Base-by-base conservation (phyloP, 2,329 filamentous ascomycete genomes). In the Pseudodiploospora longispora region DNA sequence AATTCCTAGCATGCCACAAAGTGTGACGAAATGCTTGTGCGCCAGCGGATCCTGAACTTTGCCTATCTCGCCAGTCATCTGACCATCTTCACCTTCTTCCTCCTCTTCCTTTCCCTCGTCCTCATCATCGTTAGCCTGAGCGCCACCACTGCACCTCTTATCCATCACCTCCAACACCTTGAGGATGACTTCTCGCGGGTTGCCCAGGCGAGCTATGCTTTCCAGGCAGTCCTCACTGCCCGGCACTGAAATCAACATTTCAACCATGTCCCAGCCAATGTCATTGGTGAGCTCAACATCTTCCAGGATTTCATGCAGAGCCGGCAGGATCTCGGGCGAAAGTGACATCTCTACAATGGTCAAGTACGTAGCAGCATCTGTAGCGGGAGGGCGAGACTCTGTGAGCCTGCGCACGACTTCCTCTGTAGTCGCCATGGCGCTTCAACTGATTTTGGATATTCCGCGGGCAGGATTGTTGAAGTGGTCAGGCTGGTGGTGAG, bases 181-280 rank as follows among this genome's bases (percentile, higher is more conserved):
- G 54, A 93, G 70, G 47, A 91, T 83, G 38, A 89, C 84, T 62
- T 93, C 87, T 41, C 86, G 73, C 1, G 87, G 87, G 58, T 91
- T 93, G 41, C 86, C 87, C 34, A 88, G 71, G 27, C 82, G 76
- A 30, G 86, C 86, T 42, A 91, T 81, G 30, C 82, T 85, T 58
- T 83, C 77, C 10, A 91, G 70, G 58, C 86, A 89, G 38, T 72
- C 64, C 52, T 85, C 80, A n/a, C 82, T 83, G 9, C 75, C 79
- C 1, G 84, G 72, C 5, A 88, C 66, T 32, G 78, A 72, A 27
- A 89, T 71, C 4, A 93, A 74, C 56, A 87, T 78, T 58, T 85
- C 82, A 27, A 93, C 82, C 41, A 91, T 68, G 60, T 93, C 87
- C 87, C 87, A 93, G 40, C 87, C 87, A 55, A 91, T 89, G 45